Conservation (phyloP, 23 red algal species). For the Porphyridium purpureum region DNA sequence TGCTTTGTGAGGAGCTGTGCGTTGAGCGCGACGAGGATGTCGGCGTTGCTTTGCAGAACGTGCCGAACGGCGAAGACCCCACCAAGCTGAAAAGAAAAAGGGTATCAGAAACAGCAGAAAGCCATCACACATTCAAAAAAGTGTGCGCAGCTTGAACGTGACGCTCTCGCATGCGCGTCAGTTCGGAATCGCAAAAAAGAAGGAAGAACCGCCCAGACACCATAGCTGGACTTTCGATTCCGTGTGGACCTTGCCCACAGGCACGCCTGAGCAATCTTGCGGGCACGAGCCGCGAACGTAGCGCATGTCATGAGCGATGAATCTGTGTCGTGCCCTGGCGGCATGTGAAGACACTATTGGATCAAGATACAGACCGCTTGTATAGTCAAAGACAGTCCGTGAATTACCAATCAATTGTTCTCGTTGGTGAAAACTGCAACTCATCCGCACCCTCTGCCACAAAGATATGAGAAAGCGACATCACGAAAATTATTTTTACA, state of each 20-base stretch:
- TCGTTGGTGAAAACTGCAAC: too few relatives aligned
- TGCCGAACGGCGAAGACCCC: not conserved
- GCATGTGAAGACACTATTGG: too few relatives aligned
- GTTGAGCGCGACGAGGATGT: slow-evolving; percentile 61
- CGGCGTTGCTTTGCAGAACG: not conserved
- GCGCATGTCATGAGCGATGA: too few relatives aligned
- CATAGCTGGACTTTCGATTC: too few relatives aligned
- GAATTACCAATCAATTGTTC: too few relatives aligned
- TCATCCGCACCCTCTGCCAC: too few relatives aligned
- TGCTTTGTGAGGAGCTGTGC: slow-evolving; percentile 63
- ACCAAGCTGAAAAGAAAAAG: not conserved
- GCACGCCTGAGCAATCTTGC: not conserved
- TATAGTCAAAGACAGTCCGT: too few relatives aligned
- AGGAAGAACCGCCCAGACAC: too few relatives aligned
- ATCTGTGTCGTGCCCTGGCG: too few relatives aligned
- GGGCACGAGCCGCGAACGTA: not conserved
- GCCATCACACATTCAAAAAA: not conserved
- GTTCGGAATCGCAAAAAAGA: not conserved
- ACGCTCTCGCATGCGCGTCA: not conserved
- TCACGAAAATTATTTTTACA: too few relatives aligned
- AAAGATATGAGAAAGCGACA: too few relatives aligned
- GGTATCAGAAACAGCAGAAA: not conserved
- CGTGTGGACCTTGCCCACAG: not conserved
- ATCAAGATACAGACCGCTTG: too few relatives aligned
- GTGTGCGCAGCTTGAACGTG: not conserved